phyloP scores from a whole-genome alignment of 768 basidiomycete genomes.

The Leccinum fibrillosum region DNA sequence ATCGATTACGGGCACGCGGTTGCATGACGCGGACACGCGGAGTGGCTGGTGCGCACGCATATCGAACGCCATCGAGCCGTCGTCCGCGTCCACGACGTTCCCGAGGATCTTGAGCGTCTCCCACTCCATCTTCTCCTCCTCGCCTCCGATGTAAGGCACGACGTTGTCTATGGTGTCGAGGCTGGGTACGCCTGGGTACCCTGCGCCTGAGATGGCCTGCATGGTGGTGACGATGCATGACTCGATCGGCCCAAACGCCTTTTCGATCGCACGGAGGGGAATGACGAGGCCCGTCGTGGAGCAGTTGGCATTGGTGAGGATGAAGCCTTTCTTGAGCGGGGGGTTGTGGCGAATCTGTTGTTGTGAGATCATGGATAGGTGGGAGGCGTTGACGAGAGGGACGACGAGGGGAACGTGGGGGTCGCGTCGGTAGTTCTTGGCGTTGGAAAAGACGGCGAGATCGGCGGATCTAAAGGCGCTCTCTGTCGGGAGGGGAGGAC shows the following conservation, averaged over 20 bases:
- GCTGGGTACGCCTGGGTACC: slow-evolving; percentile 91
- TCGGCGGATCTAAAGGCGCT: slow-evolving; percentile 81
- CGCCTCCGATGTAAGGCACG: slow-evolving; percentile 89
- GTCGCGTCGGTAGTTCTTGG: slow-evolving; percentile 94
- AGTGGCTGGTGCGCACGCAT: slow-evolving; percentile 79
- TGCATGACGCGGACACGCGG: slow-evolving; percentile 90
- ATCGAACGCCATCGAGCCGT: slow-evolving; percentile 66
- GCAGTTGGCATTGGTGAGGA: slow-evolving; percentile 98
- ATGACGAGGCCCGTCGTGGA: slow-evolving; percentile 91
- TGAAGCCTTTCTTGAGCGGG: slow-evolving; percentile 79
- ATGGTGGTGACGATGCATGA: slow-evolving; percentile 89
- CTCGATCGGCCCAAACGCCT: slow-evolving; percentile 91
- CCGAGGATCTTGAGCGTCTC: slow-evolving; percentile 97
- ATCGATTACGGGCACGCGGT: slow-evolving; percentile 92
- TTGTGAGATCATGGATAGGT: slow-evolving; percentile 79
- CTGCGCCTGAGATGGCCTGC: slow-evolving; percentile 96
- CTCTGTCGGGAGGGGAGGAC: slow-evolving; percentile 39
- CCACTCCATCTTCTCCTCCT: slow-evolving; percentile 99
- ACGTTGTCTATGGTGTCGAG: slow-evolving; percentile 96
- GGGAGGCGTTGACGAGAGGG: slow-evolving; percentile 88
- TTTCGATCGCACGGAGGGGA: slow-evolving; percentile 87
- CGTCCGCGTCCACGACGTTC: slow-evolving; percentile 58
- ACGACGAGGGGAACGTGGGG: slow-evolving; percentile 93
- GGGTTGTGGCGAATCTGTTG: slow-evolving; percentile 71
- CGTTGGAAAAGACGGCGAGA: slow-evolving; percentile 91